These are phyloP conservation scores for Botrytis deweyae DNA, from an alignment of 2,329 filamentous ascomycete species.

Conservation along the genomic window DNA sequence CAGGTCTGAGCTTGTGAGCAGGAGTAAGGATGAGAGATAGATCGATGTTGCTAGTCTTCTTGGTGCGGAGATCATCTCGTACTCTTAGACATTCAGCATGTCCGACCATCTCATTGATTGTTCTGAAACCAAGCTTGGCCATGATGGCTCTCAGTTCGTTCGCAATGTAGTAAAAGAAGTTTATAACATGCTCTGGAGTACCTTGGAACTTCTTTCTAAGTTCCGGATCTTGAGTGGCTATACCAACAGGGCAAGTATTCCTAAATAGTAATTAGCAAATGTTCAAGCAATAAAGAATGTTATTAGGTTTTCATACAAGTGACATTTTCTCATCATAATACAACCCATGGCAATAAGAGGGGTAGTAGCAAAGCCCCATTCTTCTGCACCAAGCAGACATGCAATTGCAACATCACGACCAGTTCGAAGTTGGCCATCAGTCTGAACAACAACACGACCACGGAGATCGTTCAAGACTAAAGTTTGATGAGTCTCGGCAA, in stretches of 20 bases:
- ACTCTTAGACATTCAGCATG: conserved; percentile 84
- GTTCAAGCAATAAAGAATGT: not conserved
- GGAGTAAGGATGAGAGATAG: conserved; percentile 89
- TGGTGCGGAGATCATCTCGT: conserved; percentile 81
- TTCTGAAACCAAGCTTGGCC: conserved; percentile 91
- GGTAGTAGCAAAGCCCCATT: conserved; percentile 95
- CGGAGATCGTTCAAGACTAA: conserved; percentile 92
- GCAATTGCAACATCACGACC: conserved; percentile 93
- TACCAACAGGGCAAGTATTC: conserved; percentile 71
- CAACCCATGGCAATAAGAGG: conserved; percentile 96
- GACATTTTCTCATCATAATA: conserved; percentile 80
- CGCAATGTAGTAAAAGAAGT: conserved; percentile 91
- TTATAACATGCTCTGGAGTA: conserved; percentile 94
- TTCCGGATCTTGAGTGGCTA: conserved; percentile 93
- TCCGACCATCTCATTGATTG: conserved; percentile 97
- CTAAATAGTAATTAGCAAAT: conserved; percentile 25
- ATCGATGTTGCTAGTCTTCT: conserved; percentile 91
- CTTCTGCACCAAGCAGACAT: conserved; percentile 93
- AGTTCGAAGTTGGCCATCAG: conserved; percentile 89
- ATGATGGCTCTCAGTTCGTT: conserved; percentile 97
- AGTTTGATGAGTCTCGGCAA: conserved; percentile 96
- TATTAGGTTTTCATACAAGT: conserved; percentile 47
- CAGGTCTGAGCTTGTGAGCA: conserved; percentile 91
- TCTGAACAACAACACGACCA: conserved; percentile 93
- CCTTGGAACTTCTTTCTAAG: conserved; percentile 91